Evolutionary conservation across 768 basidiomycete species (phyloP), one percentile per base, ranked within the genome.

Genomic region (Calvatia gigantea): DNA sequence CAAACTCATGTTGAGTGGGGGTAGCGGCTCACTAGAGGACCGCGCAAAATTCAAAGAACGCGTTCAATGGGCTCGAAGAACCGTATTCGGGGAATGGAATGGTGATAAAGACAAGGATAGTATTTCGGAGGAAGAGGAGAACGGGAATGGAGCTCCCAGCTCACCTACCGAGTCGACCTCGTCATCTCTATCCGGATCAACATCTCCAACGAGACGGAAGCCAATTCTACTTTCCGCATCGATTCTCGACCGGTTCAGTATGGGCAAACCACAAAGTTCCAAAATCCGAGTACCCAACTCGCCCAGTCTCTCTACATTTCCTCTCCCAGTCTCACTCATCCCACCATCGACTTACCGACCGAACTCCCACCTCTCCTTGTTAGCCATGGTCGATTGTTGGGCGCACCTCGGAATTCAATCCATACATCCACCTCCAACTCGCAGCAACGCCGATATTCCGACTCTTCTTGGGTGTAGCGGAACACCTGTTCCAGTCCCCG

Each of bases 381-480:
- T 98, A 45, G 94, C 95, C n/a, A 98, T 99, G 94, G 97, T 98
- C 21, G 96, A 99, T 70, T 95, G 91, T 64, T 99, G 96, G 96
- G 87, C 91, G 11, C 81, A 82, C 47, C 82, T 98, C 47, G 74
- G 77, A 0, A 94, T n/a, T 97, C 65, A 83, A 90, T 51, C 97
- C 96, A 0, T 96, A 91, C 67, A 85, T 83, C 29, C 94, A 98
- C 72, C 84, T 98, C 58, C 81, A 87, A 7, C 84, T 98, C 42
- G 96, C 96, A 0, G 96, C 94, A 7, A 99, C 95, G 2, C 96
- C 96, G 0, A 81, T 98, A 33, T 99, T 99, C 74, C 83, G 94
- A 50, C 79, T 99, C 59, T 98, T 96, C 86, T 87, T 99, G 49
- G 96, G 96, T 28, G 94, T 98, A 12, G 92, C 96, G 8, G 96